Evolutionary conservation across 129 eudicot genomes (phyloP).

Genomic region (Helianthus tuberosus): DNA sequence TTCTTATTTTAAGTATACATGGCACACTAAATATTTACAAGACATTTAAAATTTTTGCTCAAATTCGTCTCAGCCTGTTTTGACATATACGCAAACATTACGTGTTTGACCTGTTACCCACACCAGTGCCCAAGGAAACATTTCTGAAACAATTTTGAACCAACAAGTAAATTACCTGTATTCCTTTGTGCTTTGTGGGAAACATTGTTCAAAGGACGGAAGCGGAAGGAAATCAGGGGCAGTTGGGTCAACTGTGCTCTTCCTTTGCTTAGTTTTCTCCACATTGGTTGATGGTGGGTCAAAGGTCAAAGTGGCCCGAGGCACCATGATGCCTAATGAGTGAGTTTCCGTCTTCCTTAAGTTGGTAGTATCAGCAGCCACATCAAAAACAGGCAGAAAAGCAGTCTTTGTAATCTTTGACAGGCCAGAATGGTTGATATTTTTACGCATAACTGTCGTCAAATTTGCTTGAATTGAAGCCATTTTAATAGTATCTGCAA

Average conservation of each 20-base stretch:
- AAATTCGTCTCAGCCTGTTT: too few relatives aligned
- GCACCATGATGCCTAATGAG: constrained; percentile 33
- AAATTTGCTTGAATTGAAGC: constrained; percentile 77
- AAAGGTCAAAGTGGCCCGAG: constrained; percentile 84
- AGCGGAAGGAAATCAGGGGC: constrained; percentile 96
- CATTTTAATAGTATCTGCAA: constrained; percentile 46
- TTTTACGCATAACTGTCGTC: constrained; percentile 64
- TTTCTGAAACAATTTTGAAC: too few relatives aligned
- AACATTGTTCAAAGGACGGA: constrained; percentile 92
- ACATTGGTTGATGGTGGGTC: constrained; percentile 69
- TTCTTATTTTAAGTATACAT: too few relatives aligned
- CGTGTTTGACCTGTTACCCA: not conserved
- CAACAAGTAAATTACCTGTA: constrained; percentile 38
- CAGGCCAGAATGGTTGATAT: constrained; percentile 41
- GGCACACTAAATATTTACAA: not conserved
- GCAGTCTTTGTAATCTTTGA: constrained; percentile 52
- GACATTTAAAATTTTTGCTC: not conserved
- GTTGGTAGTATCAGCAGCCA: constrained; percentile 40
- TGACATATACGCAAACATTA: too few relatives aligned
- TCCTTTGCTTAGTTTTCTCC: constrained; percentile 53
- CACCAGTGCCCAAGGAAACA: too few relatives aligned
- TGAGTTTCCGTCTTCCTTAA: constrained; percentile 46
- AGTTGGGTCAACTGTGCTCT: constrained; percentile 84
- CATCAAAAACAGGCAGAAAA: constrained; percentile 69
- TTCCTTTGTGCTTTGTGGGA: constrained; percentile 94